A percentile compares a stretch with the other conserved stretches of the same genome.
Conservation (phyloP, 2,329 filamentous ascomycete genomes). For the Apiospora kogelbergensis region DNA sequence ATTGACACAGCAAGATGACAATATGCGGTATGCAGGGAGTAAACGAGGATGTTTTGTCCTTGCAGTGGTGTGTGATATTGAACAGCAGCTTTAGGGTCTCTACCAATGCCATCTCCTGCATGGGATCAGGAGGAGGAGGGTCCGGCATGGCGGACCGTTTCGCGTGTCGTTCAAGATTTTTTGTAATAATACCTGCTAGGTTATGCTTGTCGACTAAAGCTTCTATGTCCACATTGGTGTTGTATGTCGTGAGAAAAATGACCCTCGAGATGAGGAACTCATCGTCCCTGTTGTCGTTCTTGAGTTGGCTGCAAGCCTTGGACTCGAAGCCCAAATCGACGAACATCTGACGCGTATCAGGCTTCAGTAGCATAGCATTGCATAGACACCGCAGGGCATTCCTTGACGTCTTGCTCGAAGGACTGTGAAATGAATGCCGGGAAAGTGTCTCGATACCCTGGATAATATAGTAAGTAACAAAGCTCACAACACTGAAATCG, state of each 20-base stretch:
- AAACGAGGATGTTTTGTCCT: constrained; percentile 61
- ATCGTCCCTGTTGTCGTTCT: constrained; percentile 74
- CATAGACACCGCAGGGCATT: constrained; percentile 81
- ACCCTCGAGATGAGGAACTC: constrained; percentile 84
- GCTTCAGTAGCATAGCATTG: constrained; percentile 75
- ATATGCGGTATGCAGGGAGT: constrained; percentile 68
- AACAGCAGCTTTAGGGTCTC: constrained; percentile 89
- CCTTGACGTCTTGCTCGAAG: constrained; percentile 62
- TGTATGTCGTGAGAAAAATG: constrained; percentile 78
- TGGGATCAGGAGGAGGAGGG: constrained; percentile 39
- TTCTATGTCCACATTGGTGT: constrained; percentile 65
- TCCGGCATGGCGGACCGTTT: constrained; percentile 37
- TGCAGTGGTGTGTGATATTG: constrained; percentile 78
- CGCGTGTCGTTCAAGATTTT: constrained; percentile 71
- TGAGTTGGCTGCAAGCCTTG: constrained; percentile 69
- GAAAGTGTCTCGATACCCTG: constrained; percentile 75
- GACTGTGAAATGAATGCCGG: constrained; percentile 70
- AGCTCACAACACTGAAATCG: not conserved
- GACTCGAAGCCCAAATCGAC: constrained; percentile 68
- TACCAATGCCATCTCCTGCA: constrained; percentile 76
- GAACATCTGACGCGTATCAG: constrained; percentile 68
- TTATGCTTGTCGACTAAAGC: constrained; percentile 64
- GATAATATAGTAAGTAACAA: constrained; percentile 15
- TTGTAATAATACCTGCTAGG: constrained; percentile 66
- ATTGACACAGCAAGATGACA: constrained; percentile 65